Percentiles rank a stretch among this genome's conserved stretches.
Evolutionary conservation across 441 rosid species (phyloP).

Genomic region (Populus hybrid): DNA sequence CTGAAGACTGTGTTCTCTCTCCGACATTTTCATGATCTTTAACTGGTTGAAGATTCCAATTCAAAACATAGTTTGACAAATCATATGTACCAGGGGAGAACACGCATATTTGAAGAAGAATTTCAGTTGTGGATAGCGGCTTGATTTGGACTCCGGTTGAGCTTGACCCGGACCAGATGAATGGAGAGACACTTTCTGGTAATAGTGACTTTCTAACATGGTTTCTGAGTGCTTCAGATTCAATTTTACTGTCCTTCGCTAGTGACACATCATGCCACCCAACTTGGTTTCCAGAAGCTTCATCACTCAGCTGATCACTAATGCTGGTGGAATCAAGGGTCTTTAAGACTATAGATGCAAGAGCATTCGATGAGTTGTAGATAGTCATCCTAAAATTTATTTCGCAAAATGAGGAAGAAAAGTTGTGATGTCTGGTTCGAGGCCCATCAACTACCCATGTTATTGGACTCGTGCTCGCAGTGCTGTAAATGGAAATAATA

Average conservation of each 20-base stretch:
- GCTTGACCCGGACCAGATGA: slow-evolving; percentile 84
- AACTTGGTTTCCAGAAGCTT: slow-evolving; percentile 42
- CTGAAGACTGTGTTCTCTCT: slow-evolving; percentile 36
- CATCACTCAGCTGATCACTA: slow-evolving; percentile 27
- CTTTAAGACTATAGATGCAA: slow-evolving; percentile 19
- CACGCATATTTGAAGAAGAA: slow-evolving; percentile 68
- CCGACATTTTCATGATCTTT: slow-evolving; percentile 28
- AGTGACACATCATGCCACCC: slow-evolving; percentile 68
- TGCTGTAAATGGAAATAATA: slow-evolving; percentile 21
- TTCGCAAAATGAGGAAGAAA: slow-evolving; percentile 59
- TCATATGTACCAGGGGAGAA: slow-evolving; percentile 81
- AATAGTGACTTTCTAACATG: slow-evolving; percentile 30
- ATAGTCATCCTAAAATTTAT: slow-evolving; percentile 64
- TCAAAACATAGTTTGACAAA: slow-evolving; percentile 66
- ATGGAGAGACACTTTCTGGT: slow-evolving; percentile 57
- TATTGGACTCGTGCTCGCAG: slow-evolving; percentile 49
- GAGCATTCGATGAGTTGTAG: slow-evolving; percentile 59
- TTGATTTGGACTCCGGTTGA: slow-evolving; percentile 50
- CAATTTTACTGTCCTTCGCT: slow-evolving; percentile 49
- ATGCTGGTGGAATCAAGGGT: slow-evolving; percentile 39
- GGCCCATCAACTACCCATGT: slow-evolving; percentile 82
- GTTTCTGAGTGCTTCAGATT: slow-evolving; percentile 38
- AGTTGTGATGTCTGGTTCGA: slow-evolving; percentile 52
- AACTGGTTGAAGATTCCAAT: slow-evolving; percentile 50
- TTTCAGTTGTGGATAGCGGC: slow-evolving; percentile 53